Evolutionary conservation across 768 basidiomycete genomes (phyloP).

Genomic region (Lactarius tabidus): DNA sequence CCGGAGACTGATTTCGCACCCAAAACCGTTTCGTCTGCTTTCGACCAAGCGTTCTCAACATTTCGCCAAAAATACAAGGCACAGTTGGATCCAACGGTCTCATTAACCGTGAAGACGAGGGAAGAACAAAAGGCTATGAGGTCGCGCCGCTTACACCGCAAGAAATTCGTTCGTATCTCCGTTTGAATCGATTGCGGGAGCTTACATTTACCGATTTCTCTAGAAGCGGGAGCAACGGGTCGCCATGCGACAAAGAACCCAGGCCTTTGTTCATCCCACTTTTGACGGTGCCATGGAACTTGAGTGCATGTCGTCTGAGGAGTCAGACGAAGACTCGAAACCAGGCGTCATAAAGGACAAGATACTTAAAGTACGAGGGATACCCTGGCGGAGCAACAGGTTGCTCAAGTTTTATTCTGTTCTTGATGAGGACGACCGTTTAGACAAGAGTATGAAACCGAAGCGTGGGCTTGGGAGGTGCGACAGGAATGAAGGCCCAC

Average conservation of each 20-base stretch:
- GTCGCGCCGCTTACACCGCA: conserved; percentile 55
- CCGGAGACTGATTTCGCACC: conserved; percentile 61
- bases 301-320: conserved; percentile 81
- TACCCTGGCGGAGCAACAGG: conserved; percentile 64
- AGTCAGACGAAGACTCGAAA: conserved; percentile 54
- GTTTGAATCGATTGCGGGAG: neutral
- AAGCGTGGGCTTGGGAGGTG: conserved; percentile 57
- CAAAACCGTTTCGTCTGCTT: conserved; percentile 55
- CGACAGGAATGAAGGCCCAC: conserved; percentile 49
- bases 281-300: conserved; percentile 69
- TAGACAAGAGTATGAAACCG: conserved; percentile 43
- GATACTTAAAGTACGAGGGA: conserved; percentile 53
- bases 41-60: conserved; percentile 69
- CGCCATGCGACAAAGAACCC: conserved; percentile 51
- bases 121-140: conserved; percentile 62
- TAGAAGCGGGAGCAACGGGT: conserved; percentile 70
- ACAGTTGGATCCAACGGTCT: conserved; percentile 49
- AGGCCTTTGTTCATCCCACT: conserved; percentile 52
- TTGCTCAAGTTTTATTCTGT: conserved; percentile 55
- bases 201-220: conserved; percentile 1
- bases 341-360: conserved; percentile 30
- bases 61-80: conserved; percentile 62
- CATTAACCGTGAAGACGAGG: conserved; percentile 43
- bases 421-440: conserved; percentile 55
- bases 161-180: conserved; percentile 51